These are phyloP conservation scores for Neurospora africana DNA, from an alignment of 495 filamentous ascomycete species.

Conservation along the genomic window DNA sequence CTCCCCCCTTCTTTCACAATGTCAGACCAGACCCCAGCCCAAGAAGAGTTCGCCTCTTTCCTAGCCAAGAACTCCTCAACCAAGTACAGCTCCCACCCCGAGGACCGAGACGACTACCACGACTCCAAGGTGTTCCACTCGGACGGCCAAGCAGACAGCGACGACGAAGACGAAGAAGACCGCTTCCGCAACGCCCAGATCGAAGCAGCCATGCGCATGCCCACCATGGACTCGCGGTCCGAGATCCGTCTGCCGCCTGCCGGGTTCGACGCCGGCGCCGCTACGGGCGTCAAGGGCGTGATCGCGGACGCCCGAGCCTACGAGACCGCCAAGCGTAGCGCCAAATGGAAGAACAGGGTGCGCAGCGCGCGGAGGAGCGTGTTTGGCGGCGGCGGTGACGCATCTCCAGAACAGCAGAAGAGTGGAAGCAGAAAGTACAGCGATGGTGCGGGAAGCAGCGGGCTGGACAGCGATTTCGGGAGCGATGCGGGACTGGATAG, in stretches of 20 bases:
- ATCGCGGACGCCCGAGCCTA: conserved; percentile 91
- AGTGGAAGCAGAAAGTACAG: not conserved
- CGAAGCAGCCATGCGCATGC: conserved; percentile 48
- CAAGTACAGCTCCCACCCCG: conserved; percentile 33
- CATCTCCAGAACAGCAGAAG: not conserved
- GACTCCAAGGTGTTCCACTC: conserved; percentile 38
- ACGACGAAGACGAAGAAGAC: conserved; percentile 41
- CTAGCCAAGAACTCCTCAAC: conserved; percentile 42
- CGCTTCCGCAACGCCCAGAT: conserved; percentile 46
- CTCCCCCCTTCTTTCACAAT: conserved; percentile 34
- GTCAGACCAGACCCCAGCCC: conserved; percentile 49
- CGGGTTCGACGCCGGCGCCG: conserved; percentile 60
- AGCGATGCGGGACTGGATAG: conserved; percentile 13
- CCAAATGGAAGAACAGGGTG: conserved; percentile 42
- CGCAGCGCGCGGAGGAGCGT: conserved; percentile 35
- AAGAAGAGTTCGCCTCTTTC: conserved; percentile 77
- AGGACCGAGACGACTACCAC: conserved; percentile 41
- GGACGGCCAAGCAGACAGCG: conserved; percentile 42
- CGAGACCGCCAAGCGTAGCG: conserved; percentile 62
- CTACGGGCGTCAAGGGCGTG: conserved; percentile 94
- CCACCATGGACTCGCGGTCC: conserved; percentile 40
- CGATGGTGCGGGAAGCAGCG: conserved; percentile 25
- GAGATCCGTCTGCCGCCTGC: conserved; percentile 46
- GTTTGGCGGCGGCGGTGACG: conserved; percentile 20
- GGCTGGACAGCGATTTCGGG: conserved; percentile 42